These are phyloP conservation scores for Diaporthe sp. DNA, from an alignment of 2,329 filamentous ascomycete species.

Conservation along the genomic window DNA sequence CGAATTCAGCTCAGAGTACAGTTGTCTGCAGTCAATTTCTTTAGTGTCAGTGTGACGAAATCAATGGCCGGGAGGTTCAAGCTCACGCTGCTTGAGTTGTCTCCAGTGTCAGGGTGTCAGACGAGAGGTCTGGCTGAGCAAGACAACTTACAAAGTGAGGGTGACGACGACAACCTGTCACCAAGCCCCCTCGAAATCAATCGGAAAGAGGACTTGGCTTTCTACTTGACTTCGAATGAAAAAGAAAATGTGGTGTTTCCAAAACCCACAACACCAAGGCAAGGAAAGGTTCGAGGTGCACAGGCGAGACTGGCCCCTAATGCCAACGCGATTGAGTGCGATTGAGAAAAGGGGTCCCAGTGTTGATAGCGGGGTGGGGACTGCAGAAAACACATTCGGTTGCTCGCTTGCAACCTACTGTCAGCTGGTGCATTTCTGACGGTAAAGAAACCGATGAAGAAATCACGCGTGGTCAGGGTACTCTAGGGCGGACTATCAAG, in stretches of 20 bases:
- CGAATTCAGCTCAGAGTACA: neutral
- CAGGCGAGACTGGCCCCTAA: neutral
- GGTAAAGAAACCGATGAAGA: neutral
- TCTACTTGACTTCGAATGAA: neutral
- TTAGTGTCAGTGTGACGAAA: conserved; percentile 13
- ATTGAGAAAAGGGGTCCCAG: neutral
- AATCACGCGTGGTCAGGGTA: neutral
- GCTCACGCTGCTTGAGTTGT: neutral
- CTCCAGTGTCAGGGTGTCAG: neutral
- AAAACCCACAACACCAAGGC: neutral
- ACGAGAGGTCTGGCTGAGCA: neutral
- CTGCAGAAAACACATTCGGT: neutral
- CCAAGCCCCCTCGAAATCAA: no score
- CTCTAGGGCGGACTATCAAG: neutral
- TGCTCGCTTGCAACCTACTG: neutral
- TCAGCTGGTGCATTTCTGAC: neutral
- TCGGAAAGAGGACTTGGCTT: neutral
- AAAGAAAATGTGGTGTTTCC: neutral
- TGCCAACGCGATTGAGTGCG: neutral
- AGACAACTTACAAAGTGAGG: neutral
- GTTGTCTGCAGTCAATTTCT: neutral
- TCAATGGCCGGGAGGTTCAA: neutral
- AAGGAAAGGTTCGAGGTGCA: neutral
- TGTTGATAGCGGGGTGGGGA: neutral
- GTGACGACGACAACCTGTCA: neutral